Base-by-base conservation (phyloP, 345 rosid genomes). In the Citrus hindsii region DNA sequence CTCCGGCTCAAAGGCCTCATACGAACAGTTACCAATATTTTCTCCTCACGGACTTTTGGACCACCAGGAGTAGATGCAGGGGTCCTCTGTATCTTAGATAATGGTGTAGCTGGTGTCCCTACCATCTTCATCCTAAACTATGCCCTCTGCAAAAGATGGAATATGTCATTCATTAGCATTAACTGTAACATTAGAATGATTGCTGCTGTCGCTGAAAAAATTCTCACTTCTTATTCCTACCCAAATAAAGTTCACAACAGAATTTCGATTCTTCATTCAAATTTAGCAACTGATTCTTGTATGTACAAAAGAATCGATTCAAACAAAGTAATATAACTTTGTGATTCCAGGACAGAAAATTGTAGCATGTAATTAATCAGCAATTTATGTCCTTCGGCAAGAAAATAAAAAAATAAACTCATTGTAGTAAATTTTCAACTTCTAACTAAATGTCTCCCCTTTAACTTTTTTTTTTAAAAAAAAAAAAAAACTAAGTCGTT, bases 1-100 rank as follows among this genome's bases (percentile, higher is more conserved):
- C 87, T 90, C 82, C 92, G 81, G 83, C 83, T 93, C 75, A 95
- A 77, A 10, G 98, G 98, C 87, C 99, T 88, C 67, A 95, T 79
- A 74, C 98, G 83, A 24, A 93, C 96, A 0, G 98, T 93, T 19
- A 95, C 99, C 73, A 90, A 77, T 76, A 95, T 95, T 84, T 91
- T 95, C 88, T 93, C 99, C 83, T 95, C 99, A 6, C 87, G 85
- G 56, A 70, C 83, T 82, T 79, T 90, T 2, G 90, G 71, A 40
- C 91, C 93, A 73, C 92, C 90, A 0, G 97, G 97, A 1, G 97
- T 92, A 66, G 81, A 83, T 13, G 90, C 74, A 30, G 83, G 83
- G 46, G 83, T 74, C 85, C 85, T 83, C 10, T 81, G 88, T n/a
- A 85, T 84, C 90, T 88, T 91, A 19, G 80, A 80, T 64, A 77